Evolutionary conservation across 140 eudicot species (phyloP), one percentile per base, ranked within the genome.

Genomic region (Bidens hawaiensis): DNA sequence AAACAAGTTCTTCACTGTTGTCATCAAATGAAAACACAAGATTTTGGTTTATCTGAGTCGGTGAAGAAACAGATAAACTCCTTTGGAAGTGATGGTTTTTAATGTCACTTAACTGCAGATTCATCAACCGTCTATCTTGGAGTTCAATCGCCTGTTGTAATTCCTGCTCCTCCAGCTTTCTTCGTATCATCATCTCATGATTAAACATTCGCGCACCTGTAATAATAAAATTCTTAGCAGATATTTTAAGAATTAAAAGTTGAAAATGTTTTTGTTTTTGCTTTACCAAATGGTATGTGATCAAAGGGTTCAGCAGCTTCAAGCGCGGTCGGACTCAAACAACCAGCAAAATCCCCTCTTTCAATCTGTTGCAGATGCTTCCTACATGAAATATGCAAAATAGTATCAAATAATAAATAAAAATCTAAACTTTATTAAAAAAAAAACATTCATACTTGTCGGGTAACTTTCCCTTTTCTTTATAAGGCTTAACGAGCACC

Each of bases 401-500:
- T 7, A 22, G 25, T 53, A 53, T 13, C 40, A 24, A 52, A 53
- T 53, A n/a, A n/a, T n/a, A n/a, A n/a, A n/a, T n/a, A n/a, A n/a
- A n/a, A n/a, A n/a, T n/a, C n/a, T n/a, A n/a, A n/a, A n/a, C n/a
- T 4, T 46, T 46, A 16, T 16, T 16, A 4, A 14, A 13, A 47
- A 41, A 33, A 11, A 6, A 4, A 0, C 5, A 8, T 4, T 10
- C 74, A 19, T 87, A 93, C 96, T 83, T 93, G 54, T 93, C 99
- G 0, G 94, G 87, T 53, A 93, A 75, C 77, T 88, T 93, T 1
- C 96, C 96, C 78, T 93, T 93, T 83, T 93, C 99, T 69, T 93
- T 93, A 82, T 93, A 93, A 0, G 99, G 99, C 65, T 93, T 93
- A 23, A 93, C 99, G 47, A 93, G 99, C 63, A 93, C 99, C 4